phyloP scores from a whole-genome alignment of 345 rosid species.

The Brassica napus region DNA sequence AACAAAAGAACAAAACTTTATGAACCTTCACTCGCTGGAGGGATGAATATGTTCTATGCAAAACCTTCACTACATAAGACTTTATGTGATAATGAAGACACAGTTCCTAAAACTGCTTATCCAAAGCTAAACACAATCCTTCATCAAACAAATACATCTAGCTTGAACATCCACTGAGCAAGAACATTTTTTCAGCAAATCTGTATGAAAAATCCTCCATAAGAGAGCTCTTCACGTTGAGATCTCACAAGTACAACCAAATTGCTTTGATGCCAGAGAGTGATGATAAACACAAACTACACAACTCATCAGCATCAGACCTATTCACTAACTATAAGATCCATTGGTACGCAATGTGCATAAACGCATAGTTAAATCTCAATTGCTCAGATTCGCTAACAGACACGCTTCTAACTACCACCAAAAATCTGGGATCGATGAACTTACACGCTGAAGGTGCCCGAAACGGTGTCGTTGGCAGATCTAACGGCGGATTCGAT shows the following conservation, averaged over 20 bases:
- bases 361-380: constrained; percentile 10
- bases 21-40: neutral
- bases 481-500: constrained; percentile 83
- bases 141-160: neutral
- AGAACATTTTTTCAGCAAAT: neutral
- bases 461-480: constrained; percentile 73
- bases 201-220: neutral
- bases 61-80: no score
- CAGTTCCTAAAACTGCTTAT: neutral
- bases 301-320: neutral
- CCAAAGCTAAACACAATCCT: neutral
- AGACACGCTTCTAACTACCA: neutral
- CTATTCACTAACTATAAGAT: constrained; percentile 12
- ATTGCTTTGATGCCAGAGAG: constrained; percentile 12
- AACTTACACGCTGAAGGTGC: constrained; percentile 77
- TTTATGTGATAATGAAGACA: neutral
- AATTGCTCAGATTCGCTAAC: constrained; percentile 23
- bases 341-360: constrained; percentile 11
- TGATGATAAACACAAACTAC: constrained; percentile 13
- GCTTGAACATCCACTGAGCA: neutral
- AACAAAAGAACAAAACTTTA: neutral
- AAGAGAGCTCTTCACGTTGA: neutral
- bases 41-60: neutral
- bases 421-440: neutral
- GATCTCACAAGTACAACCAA: constrained; percentile 15